phyloP scores from a whole-genome alignment of 345 rosid species.

The Moricandia moricandioides region DNA sequence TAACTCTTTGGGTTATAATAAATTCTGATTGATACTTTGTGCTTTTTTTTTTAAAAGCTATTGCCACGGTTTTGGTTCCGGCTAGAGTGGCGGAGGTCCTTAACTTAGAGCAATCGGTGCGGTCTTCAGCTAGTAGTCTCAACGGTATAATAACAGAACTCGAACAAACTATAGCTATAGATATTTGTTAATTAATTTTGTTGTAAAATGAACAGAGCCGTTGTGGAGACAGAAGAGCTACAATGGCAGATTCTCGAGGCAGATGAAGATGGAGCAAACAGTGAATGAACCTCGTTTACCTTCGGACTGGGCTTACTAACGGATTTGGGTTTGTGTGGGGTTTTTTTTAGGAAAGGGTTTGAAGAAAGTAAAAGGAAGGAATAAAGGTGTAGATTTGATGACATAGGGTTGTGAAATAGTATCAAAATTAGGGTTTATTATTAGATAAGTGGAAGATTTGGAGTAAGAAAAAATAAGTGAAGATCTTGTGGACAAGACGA shows the following conservation, averaged over 20 bases:
- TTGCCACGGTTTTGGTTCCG: slow-evolving; percentile 69
- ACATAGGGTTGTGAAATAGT: slow-evolving; percentile 23
- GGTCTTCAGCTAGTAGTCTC: slow-evolving; percentile 12
- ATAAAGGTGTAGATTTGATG: slow-evolving; percentile 2
- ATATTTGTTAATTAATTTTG: background rate
- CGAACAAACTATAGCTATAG: background rate
- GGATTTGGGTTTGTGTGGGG: background rate
- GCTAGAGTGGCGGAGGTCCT: slow-evolving; percentile 76
- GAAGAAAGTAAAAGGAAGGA: background rate
- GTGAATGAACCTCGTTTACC: slow-evolving; percentile 28
- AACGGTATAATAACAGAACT: background rate
- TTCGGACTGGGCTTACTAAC: slow-evolving; percentile 30
- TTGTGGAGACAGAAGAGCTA: slow-evolving; percentile 20
- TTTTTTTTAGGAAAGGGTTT: slow-evolving; percentile 2
- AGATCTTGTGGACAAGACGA: slow-evolving; percentile 23
- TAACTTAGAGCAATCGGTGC: slow-evolving; percentile 48
- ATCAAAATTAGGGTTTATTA: slow-evolving; percentile 8
- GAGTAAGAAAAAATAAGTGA: background rate
- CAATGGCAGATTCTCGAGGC: slow-evolving; percentile 12
- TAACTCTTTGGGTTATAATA: background rate
- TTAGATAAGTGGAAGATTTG: slow-evolving; percentile 3
- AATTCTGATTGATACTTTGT: no score
- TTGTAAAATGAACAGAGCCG: background rate
- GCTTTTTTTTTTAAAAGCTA: slow-evolving; percentile 16
- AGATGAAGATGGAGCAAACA: slow-evolving; percentile 15